Conservation (phyloP, 495 filamentous ascomycete species). For the Xylaria venustula region DNA sequence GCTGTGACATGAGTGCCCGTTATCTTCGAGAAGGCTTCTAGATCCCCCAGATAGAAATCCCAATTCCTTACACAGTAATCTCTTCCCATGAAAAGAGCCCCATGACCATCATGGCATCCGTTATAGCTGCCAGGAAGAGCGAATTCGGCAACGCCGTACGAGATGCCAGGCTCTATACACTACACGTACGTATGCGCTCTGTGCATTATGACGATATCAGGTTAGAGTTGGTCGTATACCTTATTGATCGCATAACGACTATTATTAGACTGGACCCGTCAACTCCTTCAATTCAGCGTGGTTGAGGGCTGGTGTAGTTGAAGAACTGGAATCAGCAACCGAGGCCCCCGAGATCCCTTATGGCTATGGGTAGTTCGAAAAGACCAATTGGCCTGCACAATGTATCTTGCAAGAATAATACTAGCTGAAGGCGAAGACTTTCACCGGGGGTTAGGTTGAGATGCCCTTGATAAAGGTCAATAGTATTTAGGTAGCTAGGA, state of each 20-base stretch:
- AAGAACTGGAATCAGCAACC: not conserved
- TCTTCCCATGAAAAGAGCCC: not conserved
- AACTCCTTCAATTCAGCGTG: not conserved
- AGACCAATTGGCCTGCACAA: too few species aligned
- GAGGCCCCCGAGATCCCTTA: not conserved
- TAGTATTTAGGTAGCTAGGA: too few species aligned
- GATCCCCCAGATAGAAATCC: not conserved
- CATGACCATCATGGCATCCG: not conserved
- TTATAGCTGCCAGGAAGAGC: not conserved
- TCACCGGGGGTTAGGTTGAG: too few species aligned
- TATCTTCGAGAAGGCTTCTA: slow-evolving; percentile 8
- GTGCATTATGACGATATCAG: not conserved
- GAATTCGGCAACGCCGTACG: not conserved
- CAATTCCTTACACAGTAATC: not conserved
- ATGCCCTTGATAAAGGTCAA: too few species aligned
- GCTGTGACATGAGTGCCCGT: too few species aligned
- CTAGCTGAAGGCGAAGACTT: too few species aligned
- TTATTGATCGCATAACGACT: not conserved
- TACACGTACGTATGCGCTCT: not conserved
- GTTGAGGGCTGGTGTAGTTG: too few species aligned
- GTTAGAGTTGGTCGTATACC: too few species aligned
- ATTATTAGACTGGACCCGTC: too few species aligned
- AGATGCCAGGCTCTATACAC: not conserved
- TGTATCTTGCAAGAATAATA: too few species aligned
- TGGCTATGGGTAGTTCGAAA: not conserved